These are phyloP conservation scores for Ceratocystis papillata DNA, from an alignment of 2,329 filamentous ascomycete genomes.

Conservation along the genomic window DNA sequence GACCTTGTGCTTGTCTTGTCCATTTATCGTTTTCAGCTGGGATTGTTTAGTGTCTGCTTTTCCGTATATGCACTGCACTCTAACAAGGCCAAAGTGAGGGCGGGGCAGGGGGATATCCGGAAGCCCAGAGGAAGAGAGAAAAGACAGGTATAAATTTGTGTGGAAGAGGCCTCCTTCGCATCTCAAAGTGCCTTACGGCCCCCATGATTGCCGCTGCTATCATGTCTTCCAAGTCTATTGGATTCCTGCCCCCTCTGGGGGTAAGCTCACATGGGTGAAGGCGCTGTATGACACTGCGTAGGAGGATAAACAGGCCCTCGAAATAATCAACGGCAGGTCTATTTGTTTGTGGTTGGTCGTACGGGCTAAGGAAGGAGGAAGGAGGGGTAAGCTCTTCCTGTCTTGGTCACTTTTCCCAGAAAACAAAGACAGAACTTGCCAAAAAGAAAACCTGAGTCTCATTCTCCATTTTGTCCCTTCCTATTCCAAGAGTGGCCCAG, in stretches of 20 bases:
- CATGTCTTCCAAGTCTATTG: background rate
- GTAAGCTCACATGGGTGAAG: too few relatives aligned
- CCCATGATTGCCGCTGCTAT: background rate
- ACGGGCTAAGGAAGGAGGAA: background rate
- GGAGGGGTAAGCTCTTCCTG: background rate
- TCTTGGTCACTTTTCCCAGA: background rate
- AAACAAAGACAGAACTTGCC: background rate
- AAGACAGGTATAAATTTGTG: background rate
- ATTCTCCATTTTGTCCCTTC: background rate
- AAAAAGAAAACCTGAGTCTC: background rate
- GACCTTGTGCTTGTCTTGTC: background rate
- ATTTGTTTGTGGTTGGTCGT: background rate
- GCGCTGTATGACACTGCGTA: too few relatives aligned
- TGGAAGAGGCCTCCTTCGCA: background rate
- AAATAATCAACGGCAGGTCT: background rate
- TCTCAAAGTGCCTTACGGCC: background rate
- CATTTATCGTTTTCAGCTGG: background rate
- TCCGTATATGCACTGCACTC: background rate
- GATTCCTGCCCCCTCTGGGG: too few relatives aligned
- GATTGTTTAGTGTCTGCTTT: background rate
- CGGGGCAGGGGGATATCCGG: background rate
- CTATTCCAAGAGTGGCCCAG: background rate
- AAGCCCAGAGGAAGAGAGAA: background rate
- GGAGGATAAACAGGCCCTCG: too few relatives aligned
- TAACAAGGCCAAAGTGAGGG: background rate